Evolutionary conservation across 2,329 filamentous ascomycete species (phyloP), one percentile per base, ranked within the genome.

Genomic region (Colletotrichum tropicicola): DNA sequence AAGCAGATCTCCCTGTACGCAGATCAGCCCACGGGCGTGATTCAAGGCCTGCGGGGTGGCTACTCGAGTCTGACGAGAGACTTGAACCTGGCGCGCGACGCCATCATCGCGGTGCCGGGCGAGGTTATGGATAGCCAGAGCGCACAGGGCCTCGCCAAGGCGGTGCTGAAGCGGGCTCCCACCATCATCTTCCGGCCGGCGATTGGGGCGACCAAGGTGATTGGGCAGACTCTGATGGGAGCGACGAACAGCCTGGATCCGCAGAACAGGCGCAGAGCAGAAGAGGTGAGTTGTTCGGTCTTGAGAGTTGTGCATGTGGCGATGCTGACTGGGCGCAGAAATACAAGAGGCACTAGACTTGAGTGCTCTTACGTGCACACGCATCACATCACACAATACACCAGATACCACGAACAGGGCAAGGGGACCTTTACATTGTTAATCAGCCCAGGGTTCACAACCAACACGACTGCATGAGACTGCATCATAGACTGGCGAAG

Each of bases 161-260:
- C 91, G 2, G 89, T 99, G 17, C 85, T 91, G 66, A 91, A 87
- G 75, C 88, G 92, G 70, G 94, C 94, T 28, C 96, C 96, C n/a
- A 98, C 94, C 0, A 93, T 98, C 19, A 91, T 99, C 54, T 88
- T 99, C 70, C 84, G 94, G 59, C 96, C 96, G 7, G 93, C 94
- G 4, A 93, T 98, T 71, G 97, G 95, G 0, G 93, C 94, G 7
- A 93, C 91, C 35, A 95, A 95, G 77, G 95, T 91, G 0, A 89
- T 97, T 52, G 93, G 94, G 8, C 92, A 97, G 81, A 93, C 95
- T 37, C 81, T 99, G 63, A 85, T 98, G 80, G 96, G 97, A 5
- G 95, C 94, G 13, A 97, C 93, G 0, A 99, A 99, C 77, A 89
- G 92, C 48, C 83, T 99, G 70, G 96, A 99, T 80, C 91, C 92